Conservation (phyloP, 129 eudicot genomes). For the Lonicera japonica region DNA sequence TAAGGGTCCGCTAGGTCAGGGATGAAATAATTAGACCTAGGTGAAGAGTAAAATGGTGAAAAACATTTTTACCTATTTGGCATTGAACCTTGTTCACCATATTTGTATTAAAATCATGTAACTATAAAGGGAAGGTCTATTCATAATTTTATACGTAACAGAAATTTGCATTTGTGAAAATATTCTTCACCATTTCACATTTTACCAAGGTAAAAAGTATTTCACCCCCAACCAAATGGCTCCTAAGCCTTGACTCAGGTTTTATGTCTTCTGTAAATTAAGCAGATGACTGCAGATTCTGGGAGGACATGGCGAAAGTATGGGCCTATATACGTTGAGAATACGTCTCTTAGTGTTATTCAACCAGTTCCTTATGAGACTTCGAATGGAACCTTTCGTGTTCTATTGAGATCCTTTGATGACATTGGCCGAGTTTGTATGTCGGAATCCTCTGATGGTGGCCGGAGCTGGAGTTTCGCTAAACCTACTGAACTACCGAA, state of each 20-base stretch:
- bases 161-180: too few species aligned
- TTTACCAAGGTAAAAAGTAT: too few species aligned
- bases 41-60: too few species aligned
- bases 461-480: conserved; percentile 81
- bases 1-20: too few species aligned
- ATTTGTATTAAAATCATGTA: too few species aligned
- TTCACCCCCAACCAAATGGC: not conserved
- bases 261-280: conserved; percentile 7
- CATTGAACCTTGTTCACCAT: too few species aligned
- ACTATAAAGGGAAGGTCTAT: too few species aligned
- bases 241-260: not conserved
- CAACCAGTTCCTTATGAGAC: conserved; percentile 98
- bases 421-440: conserved; percentile 76
- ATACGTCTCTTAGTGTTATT: conserved; percentile 65
- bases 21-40: too few species aligned
- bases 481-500: conserved; percentile 74
- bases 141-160: too few species aligned
- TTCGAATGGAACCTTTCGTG: conserved; percentile 62
- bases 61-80: too few species aligned
- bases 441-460: conserved; percentile 90
- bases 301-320: conserved; percentile 83
- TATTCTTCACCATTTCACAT: too few species aligned
- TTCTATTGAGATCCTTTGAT: conserved; percentile 68
- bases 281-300: conserved; percentile 82
- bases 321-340: conserved; percentile 75